phyloP scores from a whole-genome alignment of 345 rosid genomes.

The Moricandia arvensis region DNA sequence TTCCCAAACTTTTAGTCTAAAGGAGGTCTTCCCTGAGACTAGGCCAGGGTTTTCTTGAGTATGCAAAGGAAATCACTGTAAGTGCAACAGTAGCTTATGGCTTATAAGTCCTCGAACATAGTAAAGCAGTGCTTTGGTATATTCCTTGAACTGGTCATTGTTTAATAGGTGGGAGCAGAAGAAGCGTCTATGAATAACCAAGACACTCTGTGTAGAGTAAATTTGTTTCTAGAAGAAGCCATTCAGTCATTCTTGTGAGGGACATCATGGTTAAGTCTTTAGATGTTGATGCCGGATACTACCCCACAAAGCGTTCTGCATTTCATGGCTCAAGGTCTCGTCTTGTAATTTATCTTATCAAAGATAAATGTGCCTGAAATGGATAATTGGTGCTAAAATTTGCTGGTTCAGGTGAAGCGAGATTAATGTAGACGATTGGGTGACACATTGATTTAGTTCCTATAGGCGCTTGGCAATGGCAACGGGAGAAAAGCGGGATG shows the following conservation, averaged over 20 bases:
- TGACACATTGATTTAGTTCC: conserved; percentile 88
- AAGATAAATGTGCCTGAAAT: neutral
- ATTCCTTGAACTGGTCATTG: conserved; percentile 1
- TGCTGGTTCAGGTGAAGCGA: conserved; percentile 67
- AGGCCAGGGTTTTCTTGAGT: conserved; percentile 66
- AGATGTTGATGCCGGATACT: conserved; percentile 69
- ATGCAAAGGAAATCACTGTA: conserved; percentile 70
- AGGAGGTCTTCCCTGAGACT: conserved; percentile 59
- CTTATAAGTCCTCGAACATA: neutral
- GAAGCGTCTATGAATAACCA: conserved; percentile 52
- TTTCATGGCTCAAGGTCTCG: conserved; percentile 85
- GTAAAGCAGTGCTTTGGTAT: neutral
- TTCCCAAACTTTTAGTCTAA: conserved; percentile 40
- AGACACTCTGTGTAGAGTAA: conserved; percentile 45
- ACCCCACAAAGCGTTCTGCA: conserved; percentile 79
- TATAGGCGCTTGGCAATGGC: conserved; percentile 94
- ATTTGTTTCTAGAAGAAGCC: conserved; percentile 68
- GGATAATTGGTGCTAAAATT: conserved; percentile 12
- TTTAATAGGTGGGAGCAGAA: conserved; percentile 55
- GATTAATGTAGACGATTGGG: conserved; percentile 76
- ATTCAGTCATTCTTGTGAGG: conserved; percentile 72
- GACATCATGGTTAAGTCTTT: conserved; percentile 79
- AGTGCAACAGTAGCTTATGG: conserved; percentile 26
- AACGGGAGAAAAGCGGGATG: conserved; percentile 97
- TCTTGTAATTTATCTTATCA: neutral